A percentile compares a stretch with the other conserved stretches of the same genome.
Conservation (phyloP, 306 rosid genomes). For the Heteromeles arbutifolia region DNA sequence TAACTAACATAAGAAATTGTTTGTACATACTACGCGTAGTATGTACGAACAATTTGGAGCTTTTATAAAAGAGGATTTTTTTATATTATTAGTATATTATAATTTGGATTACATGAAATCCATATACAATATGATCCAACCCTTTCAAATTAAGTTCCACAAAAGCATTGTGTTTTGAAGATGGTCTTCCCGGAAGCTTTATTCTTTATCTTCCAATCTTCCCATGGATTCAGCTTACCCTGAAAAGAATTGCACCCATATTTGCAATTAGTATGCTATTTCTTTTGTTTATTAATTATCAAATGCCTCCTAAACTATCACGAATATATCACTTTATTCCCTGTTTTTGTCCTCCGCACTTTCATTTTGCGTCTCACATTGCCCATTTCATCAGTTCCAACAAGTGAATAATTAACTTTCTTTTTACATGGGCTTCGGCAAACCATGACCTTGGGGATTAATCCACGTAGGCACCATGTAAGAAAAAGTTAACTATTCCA, state of each 20-base stretch:
- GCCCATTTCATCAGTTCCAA: background rate
- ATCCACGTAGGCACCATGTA: background rate
- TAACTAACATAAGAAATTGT: background rate
- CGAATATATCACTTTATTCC: background rate
- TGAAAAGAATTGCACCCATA: conserved; percentile 20
- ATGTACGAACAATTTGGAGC: background rate
- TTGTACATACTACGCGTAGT: background rate
- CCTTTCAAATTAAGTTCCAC: background rate
- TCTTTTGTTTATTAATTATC: background rate
- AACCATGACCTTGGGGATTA: too few species aligned
- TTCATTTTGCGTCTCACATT: background rate
- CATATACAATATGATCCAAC: background rate
- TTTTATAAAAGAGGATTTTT: background rate
- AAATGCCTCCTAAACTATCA: background rate
- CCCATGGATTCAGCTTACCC: conserved; percentile 27
- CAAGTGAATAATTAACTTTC: background rate
- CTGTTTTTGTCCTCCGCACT: too few species aligned
- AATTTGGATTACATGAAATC: background rate
- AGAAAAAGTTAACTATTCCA: background rate
- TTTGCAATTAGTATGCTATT: background rate
- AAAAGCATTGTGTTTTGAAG: background rate
- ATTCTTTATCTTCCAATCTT: background rate
- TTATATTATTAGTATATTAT: background rate
- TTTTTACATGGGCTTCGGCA: background rate
- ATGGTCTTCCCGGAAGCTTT: background rate